phyloP scores from a whole-genome alignment of 2,329 filamentous ascomycete genomes.

The Podosphaera aphanis region DNA sequence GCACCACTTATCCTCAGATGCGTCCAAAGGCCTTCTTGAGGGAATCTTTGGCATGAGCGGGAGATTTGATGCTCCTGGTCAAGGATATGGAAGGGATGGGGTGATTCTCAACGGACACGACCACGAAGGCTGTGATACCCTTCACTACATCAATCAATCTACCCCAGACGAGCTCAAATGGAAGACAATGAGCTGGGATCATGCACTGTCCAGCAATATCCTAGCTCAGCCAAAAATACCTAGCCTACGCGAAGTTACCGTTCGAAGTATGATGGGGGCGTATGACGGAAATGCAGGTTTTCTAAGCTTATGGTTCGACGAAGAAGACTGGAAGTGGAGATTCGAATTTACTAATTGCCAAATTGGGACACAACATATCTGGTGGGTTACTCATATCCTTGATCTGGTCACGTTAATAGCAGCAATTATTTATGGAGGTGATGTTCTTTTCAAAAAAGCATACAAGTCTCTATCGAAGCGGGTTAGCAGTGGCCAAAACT shows the following conservation, averaged over 20 bases:
- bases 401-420: slow-evolving; percentile 20
- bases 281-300: slow-evolving; percentile 83
- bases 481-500: not conserved
- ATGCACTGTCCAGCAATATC: slow-evolving; percentile 21
- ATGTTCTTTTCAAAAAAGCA: not conserved
- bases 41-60: slow-evolving; percentile 61
- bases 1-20: slow-evolving; percentile 58
- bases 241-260: slow-evolving; percentile 68
- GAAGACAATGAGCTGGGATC: slow-evolving; percentile 24
- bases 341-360: slow-evolving; percentile 60
- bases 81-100: slow-evolving; percentile 45
- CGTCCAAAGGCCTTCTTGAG: slow-evolving; percentile 55
- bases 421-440: slow-evolving; percentile 5
- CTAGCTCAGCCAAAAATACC: slow-evolving; percentile 21
- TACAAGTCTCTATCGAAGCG: not conserved
- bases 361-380: slow-evolving; percentile 69
- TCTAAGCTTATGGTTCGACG: slow-evolving; percentile 74
- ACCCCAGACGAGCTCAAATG: slow-evolving; percentile 9
- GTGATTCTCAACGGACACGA: slow-evolving; percentile 84
- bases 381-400: slow-evolving; percentile 73
- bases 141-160: slow-evolving; percentile 57
- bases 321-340: slow-evolving; percentile 47
- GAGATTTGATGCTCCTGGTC: slow-evolving; percentile 30
- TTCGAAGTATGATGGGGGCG: slow-evolving; percentile 95
- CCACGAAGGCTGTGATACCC: slow-evolving; percentile 78